phyloP scores from a whole-genome alignment of 176 grass and related monocot genomes.

The barley (Hordeum vulgare) region MorexV3_pseudomolecules_assembly NC_058521.1:152850856-152851355 shows the following conservation, averaged over 20 bases:
- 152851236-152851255: conserved; percentile 52
- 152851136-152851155: conserved; percentile 88
- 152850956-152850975: not conserved
- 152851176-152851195: conserved; percentile 99
- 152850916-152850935: conserved; percentile 73
- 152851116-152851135: conserved; percentile 83
- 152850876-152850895: conserved; percentile 57
- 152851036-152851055: not conserved
- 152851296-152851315: not conserved
- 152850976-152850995: not conserved
- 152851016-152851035: not conserved
- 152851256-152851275: not conserved
- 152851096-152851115: conserved; percentile 98
- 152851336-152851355: not conserved
- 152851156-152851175: conserved; percentile 89
- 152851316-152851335: not conserved
- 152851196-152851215: conserved; percentile 91
- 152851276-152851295: conserved; percentile 10
- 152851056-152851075: conserved; percentile 17
- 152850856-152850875: conserved; percentile 86
- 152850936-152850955: not conserved
- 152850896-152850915: conserved; percentile 89
- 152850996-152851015: not conserved
- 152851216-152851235: conserved; percentile 94
- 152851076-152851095: conserved; percentile 80